These are phyloP conservation scores for Sporothrix pallida DNA, from an alignment of 2,329 filamentous ascomycete species.

Conservation along the genomic window DNA sequence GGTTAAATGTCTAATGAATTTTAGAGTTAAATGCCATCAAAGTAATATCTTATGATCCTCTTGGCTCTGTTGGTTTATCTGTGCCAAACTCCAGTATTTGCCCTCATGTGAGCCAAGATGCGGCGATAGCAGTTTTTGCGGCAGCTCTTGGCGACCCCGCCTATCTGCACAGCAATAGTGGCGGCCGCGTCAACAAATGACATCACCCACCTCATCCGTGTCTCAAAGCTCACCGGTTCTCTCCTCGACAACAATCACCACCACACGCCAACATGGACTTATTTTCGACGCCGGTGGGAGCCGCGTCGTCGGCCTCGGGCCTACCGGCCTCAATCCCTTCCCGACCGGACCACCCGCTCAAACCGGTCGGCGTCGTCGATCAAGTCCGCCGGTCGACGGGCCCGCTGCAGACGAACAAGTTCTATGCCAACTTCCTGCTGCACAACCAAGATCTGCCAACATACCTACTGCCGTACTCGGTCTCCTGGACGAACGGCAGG, in stretches of 20 bases:
- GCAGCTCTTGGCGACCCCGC: constrained; percentile 11
- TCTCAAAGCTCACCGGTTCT: not conserved
- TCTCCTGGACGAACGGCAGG: constrained; percentile 70
- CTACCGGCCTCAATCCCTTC: constrained; percentile 52
- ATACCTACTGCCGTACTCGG: constrained; percentile 77
- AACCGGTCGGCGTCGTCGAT: constrained; percentile 56
- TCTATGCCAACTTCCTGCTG: constrained; percentile 81
- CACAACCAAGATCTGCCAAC: constrained; percentile 70
- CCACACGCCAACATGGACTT: constrained; percentile 51
- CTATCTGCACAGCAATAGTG: constrained; percentile 4
- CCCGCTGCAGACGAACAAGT: constrained; percentile 77
- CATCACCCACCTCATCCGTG: not conserved
- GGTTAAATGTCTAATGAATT: no score
- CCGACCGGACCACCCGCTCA: constrained; percentile 63
- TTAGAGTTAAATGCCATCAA: no score
- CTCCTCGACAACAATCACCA: no score
- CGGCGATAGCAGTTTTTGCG: not conserved
- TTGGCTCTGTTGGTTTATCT: no score
- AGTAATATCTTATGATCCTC: no score
- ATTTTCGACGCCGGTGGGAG: constrained; percentile 57
- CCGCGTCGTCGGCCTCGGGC: constrained; percentile 52
- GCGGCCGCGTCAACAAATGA: constrained; percentile 11
- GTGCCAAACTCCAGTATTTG: no score
- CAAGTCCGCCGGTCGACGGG: constrained; percentile 42
- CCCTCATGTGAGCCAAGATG: not conserved